A percentile compares a stretch with the other conserved stretches of the same genome.
phyloP scores from a whole-genome alignment of 1,284 basidiomycete genomes.

The Leccinum fallax region DNA sequence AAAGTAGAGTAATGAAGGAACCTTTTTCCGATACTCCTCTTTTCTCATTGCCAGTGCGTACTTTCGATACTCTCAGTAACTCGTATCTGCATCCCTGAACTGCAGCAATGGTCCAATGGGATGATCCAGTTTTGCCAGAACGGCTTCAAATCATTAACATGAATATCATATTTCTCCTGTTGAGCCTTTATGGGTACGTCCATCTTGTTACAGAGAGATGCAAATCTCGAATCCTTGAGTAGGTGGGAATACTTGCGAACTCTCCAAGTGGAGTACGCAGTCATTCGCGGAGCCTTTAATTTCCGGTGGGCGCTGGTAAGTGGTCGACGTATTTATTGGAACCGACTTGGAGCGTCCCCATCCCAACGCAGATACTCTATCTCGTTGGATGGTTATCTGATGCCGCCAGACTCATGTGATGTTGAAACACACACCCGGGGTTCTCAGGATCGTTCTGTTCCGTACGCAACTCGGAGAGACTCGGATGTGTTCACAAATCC shows the following conservation, averaged over 20 bases:
- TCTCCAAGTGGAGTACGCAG: slow-evolving; percentile 9
- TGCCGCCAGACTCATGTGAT: too few relatives aligned
- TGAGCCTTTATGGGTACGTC: slow-evolving; percentile 21
- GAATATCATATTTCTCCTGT: slow-evolving; percentile 16
- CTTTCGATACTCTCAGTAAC: background rate
- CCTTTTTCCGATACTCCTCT: background rate
- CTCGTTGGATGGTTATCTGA: slow-evolving; percentile 16
- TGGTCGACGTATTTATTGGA: background rate
- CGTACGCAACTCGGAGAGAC: too few relatives aligned
- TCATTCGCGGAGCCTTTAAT: slow-evolving; percentile 18
- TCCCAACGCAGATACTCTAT: slow-evolving; percentile 18
- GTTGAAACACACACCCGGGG: too few relatives aligned
- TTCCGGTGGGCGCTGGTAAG: slow-evolving; percentile 22
- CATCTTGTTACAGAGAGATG: background rate
- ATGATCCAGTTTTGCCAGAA: background rate
- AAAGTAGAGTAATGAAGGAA: background rate
- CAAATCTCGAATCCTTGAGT: background rate
- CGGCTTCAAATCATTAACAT: background rate
- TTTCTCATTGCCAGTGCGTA: background rate
- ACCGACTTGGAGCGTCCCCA: background rate
- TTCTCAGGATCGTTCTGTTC: slow-evolving; percentile 6
- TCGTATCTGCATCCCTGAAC: background rate
- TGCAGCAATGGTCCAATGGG: slow-evolving; percentile 18
- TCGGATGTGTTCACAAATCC: too few relatives aligned
- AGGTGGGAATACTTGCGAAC: slow-evolving; percentile 27